Conservation (phyloP, 225 moss, liverwort and hornwort species). For the Bryoerythrophyllum caledonicum region DNA sequence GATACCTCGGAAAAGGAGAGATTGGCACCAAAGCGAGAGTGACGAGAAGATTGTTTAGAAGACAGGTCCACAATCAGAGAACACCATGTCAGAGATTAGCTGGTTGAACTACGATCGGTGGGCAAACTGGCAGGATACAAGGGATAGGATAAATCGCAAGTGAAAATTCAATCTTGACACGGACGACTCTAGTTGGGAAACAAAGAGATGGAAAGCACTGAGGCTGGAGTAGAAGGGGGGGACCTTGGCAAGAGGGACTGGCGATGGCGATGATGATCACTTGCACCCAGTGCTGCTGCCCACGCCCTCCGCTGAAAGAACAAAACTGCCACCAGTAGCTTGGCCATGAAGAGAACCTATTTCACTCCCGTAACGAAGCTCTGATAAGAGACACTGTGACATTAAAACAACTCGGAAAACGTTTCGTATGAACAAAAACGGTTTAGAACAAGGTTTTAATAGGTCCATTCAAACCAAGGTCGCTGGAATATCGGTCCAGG, state of each 20-base stretch:
- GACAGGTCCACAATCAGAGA: neutral
- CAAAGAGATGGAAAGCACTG: neutral
- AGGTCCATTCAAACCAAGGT: neutral
- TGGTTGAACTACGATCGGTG: neutral
- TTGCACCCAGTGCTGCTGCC: neutral
- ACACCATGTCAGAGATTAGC: neutral
- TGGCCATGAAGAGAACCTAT: neutral
- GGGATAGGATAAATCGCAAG: neutral
- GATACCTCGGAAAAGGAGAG: neutral
- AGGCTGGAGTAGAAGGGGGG: neutral
- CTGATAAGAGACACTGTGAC: neutral
- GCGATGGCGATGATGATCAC: neutral
- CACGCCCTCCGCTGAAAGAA: neutral
- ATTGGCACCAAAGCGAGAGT: neutral
- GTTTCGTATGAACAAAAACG: neutral
- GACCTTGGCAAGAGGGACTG: constrained; percentile 1
- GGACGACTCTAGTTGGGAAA: neutral
- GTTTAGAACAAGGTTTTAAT: neutral
- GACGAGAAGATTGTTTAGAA: neutral
- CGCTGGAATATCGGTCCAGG: neutral
- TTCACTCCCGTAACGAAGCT: neutral
- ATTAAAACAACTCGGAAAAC: neutral
- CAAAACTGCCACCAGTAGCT: neutral
- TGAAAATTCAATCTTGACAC: neutral
- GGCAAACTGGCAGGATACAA: neutral